A percentile compares a stretch with the other conserved stretches of the same genome.
Evolutionary conservation across 352 stramenopile species (phyloP).

Genomic region (Pilasporangium apinafurcum): DNA sequence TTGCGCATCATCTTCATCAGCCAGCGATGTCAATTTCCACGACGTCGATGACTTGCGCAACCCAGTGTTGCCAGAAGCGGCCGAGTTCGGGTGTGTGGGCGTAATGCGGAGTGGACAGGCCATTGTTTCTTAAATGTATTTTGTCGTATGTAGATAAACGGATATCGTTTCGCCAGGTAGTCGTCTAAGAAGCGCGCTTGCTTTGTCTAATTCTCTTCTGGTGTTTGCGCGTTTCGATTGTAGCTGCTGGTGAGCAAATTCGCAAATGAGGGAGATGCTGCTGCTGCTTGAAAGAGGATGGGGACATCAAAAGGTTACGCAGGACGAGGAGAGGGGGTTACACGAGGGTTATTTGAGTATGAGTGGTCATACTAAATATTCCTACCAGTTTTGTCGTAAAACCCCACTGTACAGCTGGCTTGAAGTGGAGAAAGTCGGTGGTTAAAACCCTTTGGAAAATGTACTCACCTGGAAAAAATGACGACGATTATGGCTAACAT

Average conservation of each 20-base stretch:
- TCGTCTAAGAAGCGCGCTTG: background rate
- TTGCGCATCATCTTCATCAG: constrained; percentile 25
- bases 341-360: too few relatives aligned
- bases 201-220: background rate
- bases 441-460: too few relatives aligned
- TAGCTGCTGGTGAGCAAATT: constrained; percentile 4
- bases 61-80: constrained; percentile 3
- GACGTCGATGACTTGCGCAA: constrained; percentile 57
- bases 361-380: too few relatives aligned
- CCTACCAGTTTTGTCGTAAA: too few relatives aligned
- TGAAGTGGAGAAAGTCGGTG: too few relatives aligned
- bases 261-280: constrained; percentile 5
- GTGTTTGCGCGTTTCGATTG: background rate
- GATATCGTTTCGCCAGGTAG: background rate
- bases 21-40: constrained; percentile 32
- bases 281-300: too few relatives aligned
- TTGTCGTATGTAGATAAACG: background rate
- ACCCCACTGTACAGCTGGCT: too few relatives aligned
- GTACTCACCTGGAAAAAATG: too few relatives aligned
- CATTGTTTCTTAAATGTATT: constrained; percentile 9
- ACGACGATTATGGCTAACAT: too few relatives aligned
- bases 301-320: too few relatives aligned
- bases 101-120: constrained; percentile 24
- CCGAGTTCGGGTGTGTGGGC: constrained; percentile 14
- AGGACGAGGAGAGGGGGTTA: too few relatives aligned